Evolutionary conservation across 1,139 yeast species (phyloP).

Genomic region (Sugiyamaella japonica): DNA sequence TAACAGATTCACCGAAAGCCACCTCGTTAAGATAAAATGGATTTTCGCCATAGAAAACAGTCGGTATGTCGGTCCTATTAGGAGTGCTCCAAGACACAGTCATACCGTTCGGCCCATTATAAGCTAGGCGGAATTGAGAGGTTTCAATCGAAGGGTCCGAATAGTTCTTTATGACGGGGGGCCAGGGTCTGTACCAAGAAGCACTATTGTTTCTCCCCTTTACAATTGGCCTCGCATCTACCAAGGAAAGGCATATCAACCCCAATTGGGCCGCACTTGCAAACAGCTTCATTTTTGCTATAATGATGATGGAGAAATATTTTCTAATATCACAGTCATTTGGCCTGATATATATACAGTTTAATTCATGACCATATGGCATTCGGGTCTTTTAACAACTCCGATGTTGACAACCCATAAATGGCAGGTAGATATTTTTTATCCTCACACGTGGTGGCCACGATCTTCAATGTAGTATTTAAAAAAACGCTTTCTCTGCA

Average conservation of each 20-base stretch:
- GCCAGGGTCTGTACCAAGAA: conserved; percentile 3
- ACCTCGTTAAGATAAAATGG: conserved; percentile 25
- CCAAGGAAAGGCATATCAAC: not conserved
- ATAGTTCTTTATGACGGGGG: conserved; percentile 19
- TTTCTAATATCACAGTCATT: no score
- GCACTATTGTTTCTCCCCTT: conserved; percentile 1
- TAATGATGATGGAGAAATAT: not conserved
- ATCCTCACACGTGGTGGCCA: not conserved
- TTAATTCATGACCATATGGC: no score
- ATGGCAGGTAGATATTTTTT: not conserved
- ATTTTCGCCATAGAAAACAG: conserved; percentile 33
- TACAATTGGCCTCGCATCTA: conserved; percentile 1
- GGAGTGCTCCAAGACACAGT: conserved; percentile 37
- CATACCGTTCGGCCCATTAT: conserved; percentile 33
- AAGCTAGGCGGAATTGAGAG: conserved; percentile 34
- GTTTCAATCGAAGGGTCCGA: conserved; percentile 14
- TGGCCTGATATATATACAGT: no score
- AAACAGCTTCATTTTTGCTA: not conserved
- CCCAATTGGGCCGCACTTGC: not conserved
- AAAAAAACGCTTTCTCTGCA: no score
- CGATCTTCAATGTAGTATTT: not conserved
- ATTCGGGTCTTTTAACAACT: not conserved
- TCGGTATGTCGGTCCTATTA: conserved; percentile 26
- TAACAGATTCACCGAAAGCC: conserved; percentile 31
- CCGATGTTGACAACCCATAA: not conserved